Conservation (phyloP, 2,329 filamentous ascomycete species). For the Arthrobotrys entomopaga region DNA sequence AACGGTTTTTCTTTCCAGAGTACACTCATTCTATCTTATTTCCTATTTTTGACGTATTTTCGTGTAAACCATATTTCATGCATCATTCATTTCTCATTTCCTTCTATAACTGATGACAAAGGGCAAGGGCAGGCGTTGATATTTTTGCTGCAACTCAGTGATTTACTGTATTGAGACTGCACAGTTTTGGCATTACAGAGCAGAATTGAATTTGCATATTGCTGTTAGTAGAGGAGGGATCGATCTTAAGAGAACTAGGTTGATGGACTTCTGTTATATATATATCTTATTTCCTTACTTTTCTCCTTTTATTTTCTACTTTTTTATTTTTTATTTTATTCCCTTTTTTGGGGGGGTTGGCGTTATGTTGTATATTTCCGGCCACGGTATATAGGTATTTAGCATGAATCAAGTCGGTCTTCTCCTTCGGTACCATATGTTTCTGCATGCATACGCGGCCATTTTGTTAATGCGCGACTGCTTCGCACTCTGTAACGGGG, state of each 20-base stretch:
- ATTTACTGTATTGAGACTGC: constrained; percentile 11
- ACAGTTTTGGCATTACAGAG: constrained; percentile 3
- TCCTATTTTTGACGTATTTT: background rate
- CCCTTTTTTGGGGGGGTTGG: background rate
- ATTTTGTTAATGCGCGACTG: too few species aligned
- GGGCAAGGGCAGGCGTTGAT: constrained; percentile 42
- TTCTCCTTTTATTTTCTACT: background rate
- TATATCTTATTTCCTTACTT: background rate
- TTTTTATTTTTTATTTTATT: background rate
- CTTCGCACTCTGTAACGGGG: too few species aligned
- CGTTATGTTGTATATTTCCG: background rate
- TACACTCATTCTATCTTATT: constrained; percentile 4
- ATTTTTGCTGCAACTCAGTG: constrained; percentile 33
- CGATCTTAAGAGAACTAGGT: background rate
- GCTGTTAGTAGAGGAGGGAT: background rate
- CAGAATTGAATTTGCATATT: background rate
- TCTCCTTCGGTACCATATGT: too few species aligned
- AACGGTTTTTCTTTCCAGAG: background rate
- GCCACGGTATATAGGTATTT: background rate
- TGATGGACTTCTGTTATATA: background rate
- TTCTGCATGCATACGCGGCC: too few species aligned
- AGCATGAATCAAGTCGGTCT: too few species aligned
- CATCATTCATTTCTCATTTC: constrained; percentile 13
- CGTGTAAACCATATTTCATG: constrained; percentile 19
- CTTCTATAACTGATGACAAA: constrained; percentile 41